Conservation (phyloP, 1,284 basidiomycete species). For the Fomes fomentarius region DNA sequence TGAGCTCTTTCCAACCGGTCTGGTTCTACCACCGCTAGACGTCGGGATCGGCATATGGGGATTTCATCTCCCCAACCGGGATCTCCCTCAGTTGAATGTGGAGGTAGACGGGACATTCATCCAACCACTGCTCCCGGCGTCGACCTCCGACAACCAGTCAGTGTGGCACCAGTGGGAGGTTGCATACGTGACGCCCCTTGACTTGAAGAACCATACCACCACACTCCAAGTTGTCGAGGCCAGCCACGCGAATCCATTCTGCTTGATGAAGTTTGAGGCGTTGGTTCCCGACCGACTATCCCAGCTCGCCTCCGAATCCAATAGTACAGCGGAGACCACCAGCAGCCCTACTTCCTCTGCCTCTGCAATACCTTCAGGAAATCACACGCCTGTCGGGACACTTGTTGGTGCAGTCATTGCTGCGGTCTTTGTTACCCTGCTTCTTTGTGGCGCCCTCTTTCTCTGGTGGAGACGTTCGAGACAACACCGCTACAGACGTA, state of each 20-base stretch:
- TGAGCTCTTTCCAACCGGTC: background rate
- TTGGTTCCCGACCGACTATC: background rate
- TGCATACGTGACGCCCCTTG: background rate
- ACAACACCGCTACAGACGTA: background rate
- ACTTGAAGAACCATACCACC: conserved; percentile 10
- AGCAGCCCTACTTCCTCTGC: background rate
- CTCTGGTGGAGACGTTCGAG: background rate
- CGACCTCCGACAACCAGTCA: background rate
- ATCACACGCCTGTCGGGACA: background rate
- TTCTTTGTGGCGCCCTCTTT: background rate
- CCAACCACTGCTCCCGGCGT: background rate
- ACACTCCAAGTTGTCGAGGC: conserved; percentile 1
- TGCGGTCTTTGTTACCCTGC: background rate
- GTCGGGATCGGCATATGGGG: background rate
- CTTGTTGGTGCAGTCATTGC: conserved; percentile 9
- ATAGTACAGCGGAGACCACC: background rate
- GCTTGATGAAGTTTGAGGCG: conserved; percentile 6
- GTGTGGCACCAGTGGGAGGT: background rate
- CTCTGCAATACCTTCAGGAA: background rate
- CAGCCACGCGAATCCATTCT: conserved; percentile 4
- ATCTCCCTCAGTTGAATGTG: background rate
- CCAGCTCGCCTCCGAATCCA: background rate
- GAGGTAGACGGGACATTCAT: background rate
- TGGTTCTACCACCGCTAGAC: background rate
- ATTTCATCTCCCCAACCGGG: background rate